Base-by-base conservation (phyloP, 208 protist species). In the Trypanosoma theileri region DNA sequence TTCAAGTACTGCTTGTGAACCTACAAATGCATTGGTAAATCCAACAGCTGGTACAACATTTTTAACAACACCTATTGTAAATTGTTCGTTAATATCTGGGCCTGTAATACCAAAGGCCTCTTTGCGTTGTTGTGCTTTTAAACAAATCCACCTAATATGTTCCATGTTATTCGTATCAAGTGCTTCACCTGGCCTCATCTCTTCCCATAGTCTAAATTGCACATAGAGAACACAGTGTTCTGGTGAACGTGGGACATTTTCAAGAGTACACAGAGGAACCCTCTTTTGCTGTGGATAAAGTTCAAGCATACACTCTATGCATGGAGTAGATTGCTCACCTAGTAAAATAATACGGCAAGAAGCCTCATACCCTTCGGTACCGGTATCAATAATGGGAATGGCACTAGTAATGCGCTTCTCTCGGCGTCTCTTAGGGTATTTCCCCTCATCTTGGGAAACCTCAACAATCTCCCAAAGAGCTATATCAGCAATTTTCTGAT, bases 41-140 rank as follows among this genome's bases (percentile, higher is more conserved):
- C 98, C 97, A 31, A 99, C 98, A 0, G 98, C 98, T 2, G 99
- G 98, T 67, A 99, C 98, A 60, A 99, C 98, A 65, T 99, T 98
- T 72, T 99, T 99, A 11, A 98, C 80, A 0, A 99, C 98, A 54
- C 97, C 97, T 62, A 95, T 80, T 12, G 93, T 93, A 40, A 98
- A 94, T 16, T 73, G 54, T 13, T 89, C 89, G 44, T 89, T 76
- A 41, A 97, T 98, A 22, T 94, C 88, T 11, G 82, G 48, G 17
- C 97, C 98, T 21, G 54, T 59, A 66, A 99, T 99, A 66, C 86
- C 82, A 75, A 93, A 98, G 46, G 82, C 50, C 24, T 81, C 56
- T 26, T 98, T 97, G n/a, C 98, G 82, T 22, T 83, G 72, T n/a
- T 78, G 66, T 3, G 96, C 89, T n/a, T 69, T 67, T 50, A 79